phyloP scores from a whole-genome alignment of 441 rosid species.

The Gossypium laxum region DNA sequence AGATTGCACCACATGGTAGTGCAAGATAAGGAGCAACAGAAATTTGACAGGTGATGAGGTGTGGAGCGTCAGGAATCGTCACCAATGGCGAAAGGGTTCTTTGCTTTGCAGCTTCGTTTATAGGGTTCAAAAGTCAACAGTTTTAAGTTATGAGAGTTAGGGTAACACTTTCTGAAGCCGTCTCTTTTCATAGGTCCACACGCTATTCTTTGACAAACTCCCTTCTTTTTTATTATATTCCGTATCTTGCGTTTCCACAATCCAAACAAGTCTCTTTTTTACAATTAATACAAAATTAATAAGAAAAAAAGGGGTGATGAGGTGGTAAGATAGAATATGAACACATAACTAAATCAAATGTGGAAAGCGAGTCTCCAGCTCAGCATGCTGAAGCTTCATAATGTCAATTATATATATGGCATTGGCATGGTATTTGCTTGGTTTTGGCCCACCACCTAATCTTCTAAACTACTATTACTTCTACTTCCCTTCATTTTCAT shows the following conservation, averaged over 20 bases:
- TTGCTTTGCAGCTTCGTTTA: slow-evolving; percentile 37
- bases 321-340: slow-evolving; percentile 8
- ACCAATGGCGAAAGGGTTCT: slow-evolving; percentile 20
- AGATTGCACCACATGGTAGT: background rate
- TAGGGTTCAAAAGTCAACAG: slow-evolving; percentile 29
- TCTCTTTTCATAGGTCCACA: slow-evolving; percentile 31
- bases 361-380: slow-evolving; percentile 21
- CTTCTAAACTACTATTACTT: background rate
- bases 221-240: slow-evolving; percentile 7
- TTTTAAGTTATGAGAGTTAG: slow-evolving; percentile 18
- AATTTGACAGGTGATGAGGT: slow-evolving; percentile 6
- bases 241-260: slow-evolving; percentile 15
- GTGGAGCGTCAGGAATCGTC: slow-evolving; percentile 18
- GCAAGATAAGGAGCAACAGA: slow-evolving; percentile 8
- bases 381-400: slow-evolving; percentile 10
- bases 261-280: background rate
- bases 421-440: slow-evolving; percentile 12
- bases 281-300: background rate
- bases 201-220: slow-evolving; percentile 13
- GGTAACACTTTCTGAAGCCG: slow-evolving; percentile 18
- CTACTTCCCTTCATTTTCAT: background rate
- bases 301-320: slow-evolving; percentile 1
- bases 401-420: slow-evolving; percentile 15
- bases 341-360: background rate
- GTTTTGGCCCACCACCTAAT: slow-evolving; percentile 15